Evolutionary conservation across 371 early-diverging fungal species (phyloP).

Genomic region (Dichotomocladium elegans): DNA sequence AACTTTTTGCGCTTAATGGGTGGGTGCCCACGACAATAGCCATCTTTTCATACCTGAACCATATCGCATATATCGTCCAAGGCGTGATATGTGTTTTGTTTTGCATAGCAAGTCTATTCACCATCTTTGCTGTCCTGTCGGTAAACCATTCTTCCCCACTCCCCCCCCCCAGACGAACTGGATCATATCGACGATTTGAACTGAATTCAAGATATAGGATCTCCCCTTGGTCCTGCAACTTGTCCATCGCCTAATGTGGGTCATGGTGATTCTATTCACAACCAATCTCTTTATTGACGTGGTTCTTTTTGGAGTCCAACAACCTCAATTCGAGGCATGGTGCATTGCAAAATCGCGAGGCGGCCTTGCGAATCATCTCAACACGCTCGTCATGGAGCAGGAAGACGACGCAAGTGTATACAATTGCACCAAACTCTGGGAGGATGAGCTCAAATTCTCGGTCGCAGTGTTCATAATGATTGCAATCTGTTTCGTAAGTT

Average conservation of each 20-base stretch:
- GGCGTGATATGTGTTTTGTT: constrained; percentile 31
- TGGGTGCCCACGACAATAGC: too few relatives aligned
- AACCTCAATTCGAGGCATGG: constrained; percentile 20
- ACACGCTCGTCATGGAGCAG: constrained; percentile 10
- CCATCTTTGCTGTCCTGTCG: constrained; percentile 23
- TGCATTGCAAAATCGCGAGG: constrained; percentile 19
- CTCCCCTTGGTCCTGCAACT: constrained; percentile 7
- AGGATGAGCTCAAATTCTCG: constrained; percentile 26
- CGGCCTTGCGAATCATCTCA: constrained; percentile 5
- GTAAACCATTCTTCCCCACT: constrained; percentile 9
- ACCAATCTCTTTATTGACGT: constrained; percentile 20
- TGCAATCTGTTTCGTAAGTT: constrained; percentile 22
- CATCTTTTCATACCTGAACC: constrained; percentile 30
- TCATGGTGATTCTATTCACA: constrained; percentile 14
- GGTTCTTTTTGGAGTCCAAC: constrained; percentile 27
- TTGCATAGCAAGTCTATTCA: constrained; percentile 21
- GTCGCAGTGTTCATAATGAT: constrained; percentile 19
- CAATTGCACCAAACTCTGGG: constrained; percentile 27
- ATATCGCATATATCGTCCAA: constrained; percentile 19
- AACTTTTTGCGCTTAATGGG: background rate
- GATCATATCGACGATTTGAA: too few relatives aligned
- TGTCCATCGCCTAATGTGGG: constrained; percentile 18
- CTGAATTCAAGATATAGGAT: constrained; percentile 11
- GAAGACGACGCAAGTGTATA: constrained; percentile 10
- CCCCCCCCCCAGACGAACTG: background rate